Evolutionary conservation across 208 protist genomes (phyloP).

Genomic region (Trypanosoma conorhini): DNA sequence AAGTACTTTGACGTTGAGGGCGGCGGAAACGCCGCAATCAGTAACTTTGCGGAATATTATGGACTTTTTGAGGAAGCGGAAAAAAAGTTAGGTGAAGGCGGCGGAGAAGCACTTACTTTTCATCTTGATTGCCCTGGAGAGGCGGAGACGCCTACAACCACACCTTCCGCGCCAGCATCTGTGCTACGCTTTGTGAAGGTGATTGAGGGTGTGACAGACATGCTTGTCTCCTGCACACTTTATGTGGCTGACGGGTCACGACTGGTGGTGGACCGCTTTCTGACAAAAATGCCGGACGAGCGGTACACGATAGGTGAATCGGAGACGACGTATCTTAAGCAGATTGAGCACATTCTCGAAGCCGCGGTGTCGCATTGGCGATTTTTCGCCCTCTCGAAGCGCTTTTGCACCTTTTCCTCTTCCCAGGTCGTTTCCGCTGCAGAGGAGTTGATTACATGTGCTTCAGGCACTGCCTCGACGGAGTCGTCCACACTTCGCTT

Average conservation of each 20-base stretch:
- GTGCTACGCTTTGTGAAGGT: conserved; percentile 81
- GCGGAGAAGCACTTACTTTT: not conserved
- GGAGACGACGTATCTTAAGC: conserved; percentile 51
- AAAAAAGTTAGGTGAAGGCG: not conserved
- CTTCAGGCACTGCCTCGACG: conserved; percentile 30
- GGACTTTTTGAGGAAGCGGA: conserved; percentile 43
- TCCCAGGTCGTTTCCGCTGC: conserved; percentile 17
- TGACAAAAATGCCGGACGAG: conserved; percentile 69
- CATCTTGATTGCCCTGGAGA: not conserved
- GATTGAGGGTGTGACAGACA: conserved; percentile 78
- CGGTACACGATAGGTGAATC: conserved; percentile 70
- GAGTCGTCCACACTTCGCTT: conserved; percentile 66
- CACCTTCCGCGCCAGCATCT: not conserved
- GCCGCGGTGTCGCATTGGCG: conserved; percentile 54
- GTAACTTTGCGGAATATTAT: conserved; percentile 89
- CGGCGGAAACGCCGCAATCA: conserved; percentile 42
- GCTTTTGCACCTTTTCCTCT: conserved; percentile 17
- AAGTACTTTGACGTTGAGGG: conserved; percentile 79
- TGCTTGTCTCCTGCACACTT: conserved; percentile 83
- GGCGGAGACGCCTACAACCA: not conserved
- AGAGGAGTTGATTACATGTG: conserved; percentile 31
- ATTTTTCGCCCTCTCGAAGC: conserved; percentile 40
- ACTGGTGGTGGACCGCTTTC: conserved; percentile 64
- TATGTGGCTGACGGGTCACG: conserved; percentile 22
- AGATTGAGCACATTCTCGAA: conserved; percentile 50